Evolutionary conservation across 441 rosid genomes (phyloP), one percentile per base, ranked within the genome.

Genomic region (Melastoma candidum): DNA sequence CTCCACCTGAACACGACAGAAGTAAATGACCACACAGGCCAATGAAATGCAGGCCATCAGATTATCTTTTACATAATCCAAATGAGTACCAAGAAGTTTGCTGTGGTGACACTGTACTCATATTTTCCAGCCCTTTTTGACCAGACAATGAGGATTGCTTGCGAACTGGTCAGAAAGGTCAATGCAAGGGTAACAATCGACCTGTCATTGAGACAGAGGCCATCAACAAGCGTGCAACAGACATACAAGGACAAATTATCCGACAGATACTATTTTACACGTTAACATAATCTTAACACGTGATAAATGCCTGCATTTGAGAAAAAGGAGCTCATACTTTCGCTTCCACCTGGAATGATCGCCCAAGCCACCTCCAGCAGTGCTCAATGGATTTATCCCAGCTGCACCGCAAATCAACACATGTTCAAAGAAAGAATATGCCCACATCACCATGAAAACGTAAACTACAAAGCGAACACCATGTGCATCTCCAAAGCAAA

Each of bases 111-210:
- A 61, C 98, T 17, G 22, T 92, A 92, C 67, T 88, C 95, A 27
- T 92, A 92, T 73, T 84, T 88, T 53, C 97, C 94, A 59, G 97
- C 98, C 78, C 98, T 81, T 68, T 92, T 92, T 9, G 98, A 92
- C 97, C 97, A 88, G 4, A 88, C 98, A 55, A 92, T 88, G 1
- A 92, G 95, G 54, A 88, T 88, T 0, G 98, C 90, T 79, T 88
- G 98, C 7, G 98, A 92, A 66, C 97, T 92, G 29, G 97, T 88
- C 44, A 92, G 84, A 69, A 85, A 11, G 26, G 95, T 92, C 73
- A 92, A 68, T 53, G 95, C 86, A 64, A 83, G 73, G 3, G 98
- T 92, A 47, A 85, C 98, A 41, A 81, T 49, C 10, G 87, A 65
- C 77, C 98, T 88, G 44, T 44, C 11, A 14, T 67, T 64, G 17